A percentile compares a stretch with the other conserved stretches of the same genome.
Evolutionary conservation across 202 grass and related monocot species (phyloP).

Genomic region (Sporobolus alterniflorus): DNA sequence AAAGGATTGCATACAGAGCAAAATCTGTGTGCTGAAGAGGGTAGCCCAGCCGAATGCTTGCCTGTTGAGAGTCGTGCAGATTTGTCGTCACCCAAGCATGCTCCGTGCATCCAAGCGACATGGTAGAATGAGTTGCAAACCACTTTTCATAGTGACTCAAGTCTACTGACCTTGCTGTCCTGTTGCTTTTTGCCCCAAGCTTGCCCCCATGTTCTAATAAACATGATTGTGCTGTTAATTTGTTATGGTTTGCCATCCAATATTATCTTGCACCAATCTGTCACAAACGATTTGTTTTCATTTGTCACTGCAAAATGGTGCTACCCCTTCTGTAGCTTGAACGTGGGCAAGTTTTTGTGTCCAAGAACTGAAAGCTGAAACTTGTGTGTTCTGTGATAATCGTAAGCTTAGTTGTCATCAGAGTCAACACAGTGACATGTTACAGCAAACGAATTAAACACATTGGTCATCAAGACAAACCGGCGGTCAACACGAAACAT

Average conservation of each 20-base stretch:
- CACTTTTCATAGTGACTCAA: slow-evolving; percentile 7
- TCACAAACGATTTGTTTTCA: slow-evolving; percentile 19
- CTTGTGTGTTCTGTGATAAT: neutral
- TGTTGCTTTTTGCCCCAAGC: slow-evolving; percentile 8
- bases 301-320: neutral
- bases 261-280: neutral
- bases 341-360: neutral
- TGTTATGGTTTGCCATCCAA: slow-evolving; percentile 34
- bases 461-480: slow-evolving; percentile 23
- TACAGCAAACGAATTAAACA: slow-evolving; percentile 23
- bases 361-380: neutral
- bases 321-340: neutral
- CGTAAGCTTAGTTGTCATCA: neutral
- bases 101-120: slow-evolving; percentile 24
- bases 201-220: slow-evolving; percentile 34
- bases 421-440: neutral
- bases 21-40: slow-evolving; percentile 30
- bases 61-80: slow-evolving; percentile 15
- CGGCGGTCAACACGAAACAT: neutral
- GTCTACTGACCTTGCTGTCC: slow-evolving; percentile 26
- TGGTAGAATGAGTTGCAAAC: slow-evolving; percentile 22
- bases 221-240: slow-evolving; percentile 48
- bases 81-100: neutral
- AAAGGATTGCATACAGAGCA: slow-evolving; percentile 12
- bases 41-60: neutral